Base-by-base conservation (phyloP, 352 stramenopile genomes). In the Discostella stelligera region DNA sequence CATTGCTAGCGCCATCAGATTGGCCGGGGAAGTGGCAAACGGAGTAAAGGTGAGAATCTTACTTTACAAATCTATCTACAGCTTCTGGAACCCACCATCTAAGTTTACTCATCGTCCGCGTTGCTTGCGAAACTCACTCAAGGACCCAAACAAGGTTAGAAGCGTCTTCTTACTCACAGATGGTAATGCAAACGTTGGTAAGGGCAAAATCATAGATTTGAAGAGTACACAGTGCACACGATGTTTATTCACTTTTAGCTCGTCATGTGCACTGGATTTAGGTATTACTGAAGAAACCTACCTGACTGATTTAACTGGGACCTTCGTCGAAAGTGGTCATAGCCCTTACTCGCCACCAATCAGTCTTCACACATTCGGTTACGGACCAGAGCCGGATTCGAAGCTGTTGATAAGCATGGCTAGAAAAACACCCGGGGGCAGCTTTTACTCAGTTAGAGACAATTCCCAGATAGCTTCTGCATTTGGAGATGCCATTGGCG, bases 401-500 rank as follows among this genome's bases (percentile, higher is more conserved):
- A 68, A 68, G 3, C 53, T 93, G 20, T 74, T 94, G 0, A 46
- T 75, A 18, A 37, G 54, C 11, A 83, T 94, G 46, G 75, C 85
- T 10, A 67, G 84, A 69, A 60, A 71, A 10, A 87, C 79, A 3
- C 52, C 30, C 10, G 83, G 76, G 39, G 89, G 89, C 0, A 71
- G 53, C 6, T 94, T 91, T 68, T 91, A 90, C 61, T 85, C 86
- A 59, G 68, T 90, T 0, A 66, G 72, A 53, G 65, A 82, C 27
- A 84, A 89, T 50, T 49, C 52, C 11, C 61, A 87, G 60, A 76
- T 90, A 13, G 55, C 39, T n/a, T 84, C 67, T 41, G 85, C 86
- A n/a, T 93, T 94, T 75, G 87, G 85, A 1, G 83, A 93, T 77
- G 85, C 80, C 58, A 58, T 94, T n/a, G 89, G 89, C 56, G 89